A percentile compares a stretch with the other conserved stretches of the same genome.
phyloP scores from a whole-genome alignment of 805 yeast species.

The Candida palmyrensis region DNA sequence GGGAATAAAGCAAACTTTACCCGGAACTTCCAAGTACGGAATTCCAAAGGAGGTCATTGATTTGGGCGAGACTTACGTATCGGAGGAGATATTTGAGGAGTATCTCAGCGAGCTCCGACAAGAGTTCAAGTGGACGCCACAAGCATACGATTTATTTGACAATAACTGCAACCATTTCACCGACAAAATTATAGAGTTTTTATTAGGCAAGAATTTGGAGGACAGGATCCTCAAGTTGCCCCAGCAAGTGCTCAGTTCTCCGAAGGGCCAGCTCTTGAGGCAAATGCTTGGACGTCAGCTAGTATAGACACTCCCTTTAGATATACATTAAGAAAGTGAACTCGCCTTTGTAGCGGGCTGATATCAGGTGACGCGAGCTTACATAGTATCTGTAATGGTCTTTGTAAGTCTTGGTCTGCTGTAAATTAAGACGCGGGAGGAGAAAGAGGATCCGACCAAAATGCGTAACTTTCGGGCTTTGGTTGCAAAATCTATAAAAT shows the following conservation, averaged over 20 bases:
- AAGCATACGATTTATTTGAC: conserved; percentile 50
- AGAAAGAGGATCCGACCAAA: too few relatives aligned
- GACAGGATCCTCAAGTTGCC: conserved; percentile 49
- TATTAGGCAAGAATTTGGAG: conserved; percentile 54
- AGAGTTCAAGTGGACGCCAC: conserved; percentile 39
- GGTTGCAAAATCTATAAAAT: too few relatives aligned
- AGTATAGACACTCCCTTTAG: neutral
- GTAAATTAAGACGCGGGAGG: neutral
- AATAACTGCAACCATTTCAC: conserved; percentile 70
- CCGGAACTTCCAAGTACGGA: conserved; percentile 60
- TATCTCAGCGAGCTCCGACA: conserved; percentile 46
- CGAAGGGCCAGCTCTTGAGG: conserved; percentile 29
- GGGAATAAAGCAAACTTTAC: conserved; percentile 43
- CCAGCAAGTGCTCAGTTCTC: conserved; percentile 38
- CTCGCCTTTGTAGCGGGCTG: neutral
- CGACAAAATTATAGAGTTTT: conserved; percentile 50
- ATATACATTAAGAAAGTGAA: neutral
- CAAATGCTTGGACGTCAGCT: conserved; percentile 24
- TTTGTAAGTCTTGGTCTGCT: neutral
- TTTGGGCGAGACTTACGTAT: conserved; percentile 49
- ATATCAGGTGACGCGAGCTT: neutral
- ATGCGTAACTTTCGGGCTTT: too few relatives aligned
- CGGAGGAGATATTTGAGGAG: conserved; percentile 48
- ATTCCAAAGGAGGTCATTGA: conserved; percentile 47
- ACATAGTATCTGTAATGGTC: neutral